A percentile compares a stretch with the other conserved stretches of the same genome.
Evolutionary conservation across 2,329 filamentous ascomycete genomes (phyloP).

Genomic region (Fusarium longipes): DNA sequence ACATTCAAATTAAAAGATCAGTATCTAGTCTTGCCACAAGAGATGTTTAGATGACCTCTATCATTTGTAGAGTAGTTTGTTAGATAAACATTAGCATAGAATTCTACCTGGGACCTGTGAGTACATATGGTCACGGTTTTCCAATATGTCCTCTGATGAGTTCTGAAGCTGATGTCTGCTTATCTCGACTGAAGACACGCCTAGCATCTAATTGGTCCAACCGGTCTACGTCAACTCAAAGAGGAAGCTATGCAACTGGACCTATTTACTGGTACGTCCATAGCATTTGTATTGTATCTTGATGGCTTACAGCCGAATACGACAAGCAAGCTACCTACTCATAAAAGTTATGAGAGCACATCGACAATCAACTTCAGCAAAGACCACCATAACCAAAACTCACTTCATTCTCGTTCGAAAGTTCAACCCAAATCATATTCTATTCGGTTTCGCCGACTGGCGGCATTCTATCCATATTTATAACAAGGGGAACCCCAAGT

Average conservation of each 20-base stretch:
- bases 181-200: background rate
- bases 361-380: no score
- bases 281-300: background rate
- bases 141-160: background rate
- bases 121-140: background rate
- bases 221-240: constrained; percentile 19
- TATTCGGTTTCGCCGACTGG: constrained; percentile 1
- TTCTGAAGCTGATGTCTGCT: background rate
- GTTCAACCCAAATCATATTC: background rate
- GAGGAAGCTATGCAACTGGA: constrained; percentile 14
- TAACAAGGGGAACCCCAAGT: constrained; percentile 13
- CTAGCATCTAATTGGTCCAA: constrained; percentile 26
- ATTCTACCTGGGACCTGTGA: background rate
- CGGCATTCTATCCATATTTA: constrained; percentile 17
- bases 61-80: background rate
- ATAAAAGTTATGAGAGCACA: no score
- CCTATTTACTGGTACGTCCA: background rate
- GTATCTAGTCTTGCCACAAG: background rate
- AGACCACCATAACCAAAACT: background rate
- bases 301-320: background rate
- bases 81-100: background rate
- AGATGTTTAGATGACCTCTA: background rate
- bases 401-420: background rate
- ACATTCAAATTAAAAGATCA: background rate
- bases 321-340: background rate